Evolutionary conservation across 352 stramenopile genomes (phyloP), one percentile per base, ranked within the genome.

Genomic region (Phytophthora citricola): DNA sequence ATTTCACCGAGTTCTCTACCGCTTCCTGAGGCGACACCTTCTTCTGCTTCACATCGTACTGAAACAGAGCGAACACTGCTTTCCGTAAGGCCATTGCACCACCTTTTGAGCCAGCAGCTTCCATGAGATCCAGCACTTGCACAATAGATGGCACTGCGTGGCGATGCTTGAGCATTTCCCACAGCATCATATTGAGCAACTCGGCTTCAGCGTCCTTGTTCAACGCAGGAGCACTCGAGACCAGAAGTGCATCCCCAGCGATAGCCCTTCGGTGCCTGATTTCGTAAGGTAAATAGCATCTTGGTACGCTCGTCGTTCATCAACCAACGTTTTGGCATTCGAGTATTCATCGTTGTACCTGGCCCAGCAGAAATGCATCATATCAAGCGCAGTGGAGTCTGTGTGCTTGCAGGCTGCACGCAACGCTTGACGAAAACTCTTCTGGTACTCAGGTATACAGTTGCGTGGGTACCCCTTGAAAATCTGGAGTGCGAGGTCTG

Each of bases 121-220:
- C 58, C 79, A 88, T 85, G 22, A 78, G 39, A 54, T 72, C 46
- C 38, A 88, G 15, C 58, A 85, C 72, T 22, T 75, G 57, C 39
- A 73, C 63, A 22, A 85, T 20, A 4, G 77, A 71, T 31, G 70
- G 41, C 11, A 72, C 58, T 26, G 63, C 52, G 44, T 80, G 76
- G 20, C 48, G 34, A 10, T 75, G 60, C 51, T 84, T 84, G 27
- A 88, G 63, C 79, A 88, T 78, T 60, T 81, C 64, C 76, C 73
- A 84, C 34, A 88, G 22, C 26, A 85, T 72, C 46, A 75, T 81
- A 67, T 82, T 88, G 11, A 85, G 51, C 38, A 76, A 50, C 22
- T 77, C 64, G 15, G 40, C 44, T 58, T 83, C 66, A 20, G 40
- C 60, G 10, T 73, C 63, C 24, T 70, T 71, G 49, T 72, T 65